A percentile compares a stretch with the other conserved stretches of the same genome.
These are phyloP conservation scores for Pezicula rhizophila DNA, from an alignment of 2,329 filamentous ascomycete genomes.

Conservation along the genomic window DNA sequence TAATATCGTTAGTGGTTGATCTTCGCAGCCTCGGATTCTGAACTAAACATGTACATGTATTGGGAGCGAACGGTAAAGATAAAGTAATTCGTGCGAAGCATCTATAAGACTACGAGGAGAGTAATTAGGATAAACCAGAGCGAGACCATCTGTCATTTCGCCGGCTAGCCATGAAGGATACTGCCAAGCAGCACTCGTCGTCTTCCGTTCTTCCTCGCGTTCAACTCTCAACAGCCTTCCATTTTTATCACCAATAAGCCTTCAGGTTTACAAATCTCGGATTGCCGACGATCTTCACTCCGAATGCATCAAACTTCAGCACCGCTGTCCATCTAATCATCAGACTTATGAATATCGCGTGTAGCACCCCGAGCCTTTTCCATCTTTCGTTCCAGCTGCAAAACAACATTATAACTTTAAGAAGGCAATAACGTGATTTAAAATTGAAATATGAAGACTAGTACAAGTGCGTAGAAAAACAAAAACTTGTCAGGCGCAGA, in stretches of 20 bases:
- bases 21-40: slow-evolving; percentile 51
- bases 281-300: slow-evolving; percentile 34
- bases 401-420: slow-evolving; percentile 77
- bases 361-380: slow-evolving; percentile 38
- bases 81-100: slow-evolving; percentile 86
- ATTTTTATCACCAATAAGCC: slow-evolving; percentile 61
- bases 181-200: slow-evolving; percentile 74
- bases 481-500: slow-evolving; percentile 62
- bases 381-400: slow-evolving; percentile 71
- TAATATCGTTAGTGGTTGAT: slow-evolving; percentile 55
- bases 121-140: slow-evolving; percentile 87
- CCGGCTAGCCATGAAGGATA: slow-evolving; percentile 68
- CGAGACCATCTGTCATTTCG: slow-evolving; percentile 65
- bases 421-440: slow-evolving; percentile 69
- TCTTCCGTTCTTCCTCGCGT: slow-evolving; percentile 64
- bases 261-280: slow-evolving; percentile 60
- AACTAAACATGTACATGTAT: slow-evolving; percentile 70
- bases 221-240: slow-evolving; percentile 54
- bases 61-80: slow-evolving; percentile 80
- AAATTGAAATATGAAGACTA: slow-evolving; percentile 55
- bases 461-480: slow-evolving; percentile 64
- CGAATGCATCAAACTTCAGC: slow-evolving; percentile 20
- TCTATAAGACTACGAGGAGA: slow-evolving; percentile 67
- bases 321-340: slow-evolving; percentile 51
- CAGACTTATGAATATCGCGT: slow-evolving; percentile 29